Conservation (phyloP, 306 rosid species). For the Spatholobus suberectus region DNA sequence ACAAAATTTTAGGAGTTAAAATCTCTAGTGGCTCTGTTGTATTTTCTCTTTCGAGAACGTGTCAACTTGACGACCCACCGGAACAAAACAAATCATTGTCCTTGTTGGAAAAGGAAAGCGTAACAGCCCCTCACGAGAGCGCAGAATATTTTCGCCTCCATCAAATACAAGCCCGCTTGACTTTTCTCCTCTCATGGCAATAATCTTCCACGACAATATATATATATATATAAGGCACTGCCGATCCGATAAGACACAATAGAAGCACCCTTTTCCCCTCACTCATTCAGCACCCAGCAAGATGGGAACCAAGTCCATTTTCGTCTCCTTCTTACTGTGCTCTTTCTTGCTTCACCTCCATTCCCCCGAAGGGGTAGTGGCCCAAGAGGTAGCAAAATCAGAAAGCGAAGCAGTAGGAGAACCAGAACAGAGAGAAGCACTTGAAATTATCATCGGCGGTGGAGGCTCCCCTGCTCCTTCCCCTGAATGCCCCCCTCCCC, state of each 20-base stretch:
- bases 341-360: slow-evolving; percentile 18
- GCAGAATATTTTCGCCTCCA: neutral
- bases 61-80: neutral
- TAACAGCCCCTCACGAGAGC: slow-evolving; percentile 29
- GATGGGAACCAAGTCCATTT: slow-evolving; percentile 40
- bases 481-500: neutral
- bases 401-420: slow-evolving; percentile 46
- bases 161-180: slow-evolving; percentile 24
- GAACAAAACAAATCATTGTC: slow-evolving; percentile 2
- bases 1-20: no score
- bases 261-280: neutral
- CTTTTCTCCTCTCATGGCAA: slow-evolving; percentile 16
- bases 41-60: no score
- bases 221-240: neutral
- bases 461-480: slow-evolving; percentile 47
- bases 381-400: slow-evolving; percentile 27
- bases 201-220: neutral
- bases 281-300: neutral
- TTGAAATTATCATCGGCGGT: slow-evolving; percentile 52
- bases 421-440: slow-evolving; percentile 35
- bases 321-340: slow-evolving; percentile 31
- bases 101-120: slow-evolving; percentile 39
- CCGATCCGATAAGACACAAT: no score
- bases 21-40: no score
- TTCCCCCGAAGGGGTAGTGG: neutral